Base-by-base conservation (phyloP, 108 stramenopile genomes). In the Fistulifera solaris region DNA sequence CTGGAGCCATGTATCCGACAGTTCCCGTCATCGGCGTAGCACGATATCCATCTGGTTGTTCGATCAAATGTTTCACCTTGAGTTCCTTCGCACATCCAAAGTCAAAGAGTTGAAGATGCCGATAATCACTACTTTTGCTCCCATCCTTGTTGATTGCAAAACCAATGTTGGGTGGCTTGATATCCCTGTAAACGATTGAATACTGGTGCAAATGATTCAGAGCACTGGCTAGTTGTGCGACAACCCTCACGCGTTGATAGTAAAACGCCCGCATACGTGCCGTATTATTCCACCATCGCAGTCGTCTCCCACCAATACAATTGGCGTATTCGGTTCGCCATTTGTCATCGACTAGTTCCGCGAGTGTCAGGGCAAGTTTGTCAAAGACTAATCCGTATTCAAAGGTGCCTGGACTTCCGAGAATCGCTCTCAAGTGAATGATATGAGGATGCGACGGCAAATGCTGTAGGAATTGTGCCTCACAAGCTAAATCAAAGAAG, bases 11-110 rank as follows among this genome's bases (percentile, higher is more conserved):
- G 55, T 74, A 77, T 5, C 58, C 25, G 12, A 66, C 8, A 8
- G 72, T 65, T 1, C 76, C 76, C 0, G 61, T 66, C 45, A 66
- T 23, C 10, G 67, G 71, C 2, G 71, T 69, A 45, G 68, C 45
- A 8, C 66, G 35, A 56, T 77, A 72, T 0, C 18, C 44, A 17
- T 64, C 71, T 5, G 68, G 65, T 15, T 39, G 27, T 42, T 61
- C 40, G 13, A 46, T 16, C 1, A 48, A 47, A 27, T 54, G 38
- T 25, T 45, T 27, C 27, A 17, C 61, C 52, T 77, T 75, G 39
- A 81, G 56, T 55, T 86, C 85, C 40, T 63, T 83, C 21, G 76
- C 79, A 13, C 83, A 56, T 22, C 85, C 85, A 65, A 87, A 83
- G 54, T 87, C 85, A 65, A 83, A 80, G 16, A 87, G 54, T 48